phyloP scores from a whole-genome alignment of 2,329 filamentous ascomycete genomes.

The Pyrenophora seminiperda region DNA sequence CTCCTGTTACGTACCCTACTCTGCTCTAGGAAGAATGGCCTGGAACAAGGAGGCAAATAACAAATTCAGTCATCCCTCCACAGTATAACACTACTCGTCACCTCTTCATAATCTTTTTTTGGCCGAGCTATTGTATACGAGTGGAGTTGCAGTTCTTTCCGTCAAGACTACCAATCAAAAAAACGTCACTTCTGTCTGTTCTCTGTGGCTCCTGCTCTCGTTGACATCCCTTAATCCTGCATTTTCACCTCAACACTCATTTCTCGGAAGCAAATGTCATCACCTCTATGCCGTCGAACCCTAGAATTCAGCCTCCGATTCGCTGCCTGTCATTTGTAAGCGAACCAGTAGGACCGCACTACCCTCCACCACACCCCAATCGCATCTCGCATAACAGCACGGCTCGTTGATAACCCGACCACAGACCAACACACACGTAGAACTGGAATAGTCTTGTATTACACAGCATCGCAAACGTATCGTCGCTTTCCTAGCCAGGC shows the following conservation, averaged over 20 bases:
- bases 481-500: constrained; percentile 15
- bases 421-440: constrained; percentile 12
- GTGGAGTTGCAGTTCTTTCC: too few relatives aligned
- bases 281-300: constrained; percentile 19
- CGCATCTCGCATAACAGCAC: constrained; percentile 28
- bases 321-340: constrained; percentile 31
- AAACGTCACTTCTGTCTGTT: too few relatives aligned
- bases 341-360: constrained; percentile 35
- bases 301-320: constrained; percentile 28
- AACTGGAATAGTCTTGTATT: constrained; percentile 18
- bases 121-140: too few relatives aligned
- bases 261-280: constrained; percentile 13
- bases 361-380: constrained; percentile 33
- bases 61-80: too few relatives aligned
- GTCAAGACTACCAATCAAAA: too few relatives aligned
- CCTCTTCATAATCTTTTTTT: too few relatives aligned
- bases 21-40: too few relatives aligned
- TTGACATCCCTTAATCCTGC: constrained; percentile 31
- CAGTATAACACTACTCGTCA: too few relatives aligned
- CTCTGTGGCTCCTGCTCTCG: neutral
- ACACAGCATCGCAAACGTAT: constrained; percentile 14
- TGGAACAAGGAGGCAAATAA: too few relatives aligned
- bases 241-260: constrained; percentile 22
- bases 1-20: too few relatives aligned
- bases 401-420: constrained; percentile 16